These are phyloP conservation scores for Iris pallida DNA, from an alignment of 116 monocot species.

Conservation along the genomic window DNA sequence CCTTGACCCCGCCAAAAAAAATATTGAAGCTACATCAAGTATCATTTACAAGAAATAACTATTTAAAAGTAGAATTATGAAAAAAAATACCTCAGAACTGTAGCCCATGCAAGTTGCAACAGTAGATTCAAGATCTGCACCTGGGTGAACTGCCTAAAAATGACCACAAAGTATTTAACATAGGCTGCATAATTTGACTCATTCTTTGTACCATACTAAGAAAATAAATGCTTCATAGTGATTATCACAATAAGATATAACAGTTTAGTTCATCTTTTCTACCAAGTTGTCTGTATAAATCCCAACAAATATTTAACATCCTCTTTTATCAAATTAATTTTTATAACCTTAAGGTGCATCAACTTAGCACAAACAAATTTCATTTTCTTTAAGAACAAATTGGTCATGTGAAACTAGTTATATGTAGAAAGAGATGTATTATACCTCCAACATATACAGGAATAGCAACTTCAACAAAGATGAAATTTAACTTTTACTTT, in stretches of 20 bases:
- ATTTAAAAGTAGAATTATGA: conserved; percentile 9
- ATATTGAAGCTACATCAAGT: conserved; percentile 16
- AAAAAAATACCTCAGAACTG: conserved; percentile 61
- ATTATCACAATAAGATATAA: too few relatives aligned
- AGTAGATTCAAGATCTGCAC: conserved; percentile 98
- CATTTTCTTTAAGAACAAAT: too few relatives aligned
- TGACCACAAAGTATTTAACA: neutral
- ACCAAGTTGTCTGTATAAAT: too few relatives aligned
- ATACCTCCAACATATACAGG: conserved; percentile 22
- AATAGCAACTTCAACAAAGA: neutral
- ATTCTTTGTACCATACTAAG: neutral
- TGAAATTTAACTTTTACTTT: neutral
- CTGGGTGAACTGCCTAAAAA: conserved; percentile 74
- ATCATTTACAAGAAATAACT: conserved; percentile 1
- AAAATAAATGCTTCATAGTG: neutral
- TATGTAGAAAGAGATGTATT: too few relatives aligned
- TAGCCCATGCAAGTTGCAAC: conserved; percentile 97
- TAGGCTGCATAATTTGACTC: neutral
- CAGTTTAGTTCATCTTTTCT: too few relatives aligned
- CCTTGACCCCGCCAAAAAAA: conserved; percentile 57
- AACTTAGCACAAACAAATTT: too few relatives aligned
- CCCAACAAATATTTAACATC: too few relatives aligned
- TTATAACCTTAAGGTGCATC: too few relatives aligned
- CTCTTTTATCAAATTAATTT: too few relatives aligned
- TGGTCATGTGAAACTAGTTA: too few relatives aligned